Conservation (phyloP, 2,329 filamentous ascomycete genomes). For the Exserohilum turcica region DNA sequence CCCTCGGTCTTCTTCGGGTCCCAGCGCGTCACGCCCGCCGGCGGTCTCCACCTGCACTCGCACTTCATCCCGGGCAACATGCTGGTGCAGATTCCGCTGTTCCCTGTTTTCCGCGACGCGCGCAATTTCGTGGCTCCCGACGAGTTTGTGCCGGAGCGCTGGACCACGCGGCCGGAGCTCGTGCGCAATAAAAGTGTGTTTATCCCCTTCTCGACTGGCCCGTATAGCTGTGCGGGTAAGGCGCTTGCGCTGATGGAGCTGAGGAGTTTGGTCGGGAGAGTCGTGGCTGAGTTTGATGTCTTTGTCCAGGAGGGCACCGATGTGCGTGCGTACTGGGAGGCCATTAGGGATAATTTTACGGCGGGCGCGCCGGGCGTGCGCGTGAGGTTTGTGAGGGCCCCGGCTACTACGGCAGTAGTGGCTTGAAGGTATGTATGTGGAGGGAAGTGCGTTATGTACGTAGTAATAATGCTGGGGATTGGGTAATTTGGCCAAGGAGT, state of each 20-base stretch:
- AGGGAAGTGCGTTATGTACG: too few species aligned
- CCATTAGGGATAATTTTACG: constrained; percentile 33
- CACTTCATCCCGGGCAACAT: constrained; percentile 36
- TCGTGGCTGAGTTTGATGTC: constrained; percentile 63
- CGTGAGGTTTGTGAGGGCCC: constrained; percentile 19
- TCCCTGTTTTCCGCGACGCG: constrained; percentile 24
- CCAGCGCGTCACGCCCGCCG: constrained; percentile 37
- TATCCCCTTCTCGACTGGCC: constrained; percentile 71
- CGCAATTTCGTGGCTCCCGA: constrained; percentile 27
- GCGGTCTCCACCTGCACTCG: constrained; percentile 31
- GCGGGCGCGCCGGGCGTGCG: constrained; percentile 25
- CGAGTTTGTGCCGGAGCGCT: constrained; percentile 35
- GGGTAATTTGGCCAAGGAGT: too few species aligned
- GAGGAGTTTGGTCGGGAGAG: constrained; percentile 62
- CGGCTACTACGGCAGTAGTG: not conserved
- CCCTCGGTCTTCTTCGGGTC: constrained; percentile 33
- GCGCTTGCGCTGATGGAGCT: constrained; percentile 67
- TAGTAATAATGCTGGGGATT: too few species aligned
- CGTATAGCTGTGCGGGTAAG: constrained; percentile 72
- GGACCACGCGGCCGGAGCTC: constrained; percentile 26
- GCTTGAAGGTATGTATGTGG: not conserved
- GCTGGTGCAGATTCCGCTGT: constrained; percentile 30
- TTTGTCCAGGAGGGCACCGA: constrained; percentile 25
- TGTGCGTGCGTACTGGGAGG: constrained; percentile 21
- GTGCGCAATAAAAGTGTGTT: constrained; percentile 58